A percentile compares a stretch with the other conserved stretches of the same genome.
Conservation (phyloP, 192 early-diverging fungal genomes). For the Coemansia javaensis region DNA sequence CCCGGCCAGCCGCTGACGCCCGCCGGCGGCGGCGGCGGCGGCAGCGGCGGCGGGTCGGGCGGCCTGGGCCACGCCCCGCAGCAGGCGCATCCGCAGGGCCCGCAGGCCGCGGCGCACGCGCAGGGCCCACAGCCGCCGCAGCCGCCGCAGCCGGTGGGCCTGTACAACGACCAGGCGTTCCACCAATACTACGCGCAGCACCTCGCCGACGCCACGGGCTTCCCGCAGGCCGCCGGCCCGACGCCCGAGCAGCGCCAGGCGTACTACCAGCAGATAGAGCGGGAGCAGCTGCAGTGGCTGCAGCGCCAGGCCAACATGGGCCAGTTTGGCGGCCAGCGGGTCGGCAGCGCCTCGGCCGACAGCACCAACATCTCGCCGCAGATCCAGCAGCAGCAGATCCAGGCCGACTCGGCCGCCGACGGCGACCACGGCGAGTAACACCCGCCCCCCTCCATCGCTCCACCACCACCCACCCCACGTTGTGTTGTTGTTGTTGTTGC, state of each 20-base stretch:
- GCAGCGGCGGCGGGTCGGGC: no score
- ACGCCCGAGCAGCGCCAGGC: conserved; percentile 39
- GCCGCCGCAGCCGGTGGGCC: conserved; percentile 6
- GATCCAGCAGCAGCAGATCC: conserved; percentile 19
- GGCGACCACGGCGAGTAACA: conserved; percentile 6
- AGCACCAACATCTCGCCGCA: conserved; percentile 16
- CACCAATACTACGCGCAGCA: conserved; percentile 51
- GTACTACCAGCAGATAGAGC: conserved; percentile 50
- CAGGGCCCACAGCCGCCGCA: conserved; percentile 5
- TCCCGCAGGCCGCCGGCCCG: conserved; percentile 23
- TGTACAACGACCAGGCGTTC: conserved; percentile 29
- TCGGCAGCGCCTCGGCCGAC: conserved; percentile 2
- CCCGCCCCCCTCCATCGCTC: background rate
- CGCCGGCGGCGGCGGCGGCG: no score
- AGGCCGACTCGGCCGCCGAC: conserved; percentile 5
- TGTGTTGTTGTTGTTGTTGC: no score
- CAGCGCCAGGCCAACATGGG: conserved; percentile 40
- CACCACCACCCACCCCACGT: no score
- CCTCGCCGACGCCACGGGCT: conserved; percentile 34
- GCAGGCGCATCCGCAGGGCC: background rate
- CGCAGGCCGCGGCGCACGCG: background rate
- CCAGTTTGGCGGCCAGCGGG: conserved; percentile 9
- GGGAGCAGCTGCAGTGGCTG: conserved; percentile 47
- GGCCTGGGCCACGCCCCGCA: background rate
- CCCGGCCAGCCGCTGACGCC: no score